Evolutionary conservation across 1,139 yeast species (phyloP), one percentile per base, ranked within the genome.

Genomic region (Hyphopichia buzzinii): DNA sequence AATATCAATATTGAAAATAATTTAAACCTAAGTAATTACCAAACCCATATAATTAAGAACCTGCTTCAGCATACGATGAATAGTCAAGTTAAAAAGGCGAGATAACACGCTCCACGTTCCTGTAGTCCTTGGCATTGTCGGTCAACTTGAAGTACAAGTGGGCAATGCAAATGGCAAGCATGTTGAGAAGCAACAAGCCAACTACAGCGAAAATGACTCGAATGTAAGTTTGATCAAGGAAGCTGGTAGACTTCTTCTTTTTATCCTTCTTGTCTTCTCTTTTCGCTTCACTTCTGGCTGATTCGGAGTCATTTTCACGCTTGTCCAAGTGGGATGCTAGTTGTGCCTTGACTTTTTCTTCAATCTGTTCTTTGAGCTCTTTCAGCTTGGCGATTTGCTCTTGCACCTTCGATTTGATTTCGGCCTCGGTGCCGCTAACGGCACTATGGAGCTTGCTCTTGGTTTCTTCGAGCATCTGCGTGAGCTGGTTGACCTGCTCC

Each of bases 151-250:
- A 49, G 42, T 57, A 64, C 17, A 67, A 39, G 38, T 67, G 74
- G 40, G 67, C 73, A 30, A 67, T 47, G 23, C 54, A 44, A 27
- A 67, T 67, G 25, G 64, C 68, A 22, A 64, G 21, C 55, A 65
- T 51, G 39, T 67, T 67, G 16, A 67, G 41, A 16, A 63, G 36
- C 11, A 64, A 42, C 22, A 67, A 50, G 2, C 58, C 72, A 14
- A 48, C 56, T 17, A 66, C 47, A 8, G 55, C 71, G 38, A 67
- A 50, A 15, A 55, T 54, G 26, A 66, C 49, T 22, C 47, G 40
- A 22, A 55, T 40, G 8, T 47, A 54, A 4, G 51, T 37, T 29
- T 42, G 39, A 27, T 45, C 34, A 32, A 26, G 38, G 31, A 35
- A 38, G 17, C 36, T 29, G 14, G 33, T 35, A 16, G 36, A 28